A percentile compares a stretch with the other conserved stretches of the same genome.
Conservation (phyloP, 805 yeast species). For the Pichia cephalocereana region DNA sequence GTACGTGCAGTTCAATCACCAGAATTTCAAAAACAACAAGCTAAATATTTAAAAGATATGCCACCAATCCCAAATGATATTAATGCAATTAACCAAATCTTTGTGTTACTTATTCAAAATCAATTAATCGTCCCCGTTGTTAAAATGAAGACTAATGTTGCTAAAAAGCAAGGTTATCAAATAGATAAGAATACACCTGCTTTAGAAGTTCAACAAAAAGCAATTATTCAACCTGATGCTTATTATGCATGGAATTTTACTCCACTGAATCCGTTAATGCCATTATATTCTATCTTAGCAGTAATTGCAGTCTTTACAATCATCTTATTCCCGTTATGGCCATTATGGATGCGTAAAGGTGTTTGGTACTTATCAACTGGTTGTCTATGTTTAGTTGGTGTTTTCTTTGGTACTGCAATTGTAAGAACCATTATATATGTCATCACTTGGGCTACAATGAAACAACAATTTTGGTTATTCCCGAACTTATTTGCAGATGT, state of each 20-base stretch:
- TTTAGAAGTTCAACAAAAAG: slow-evolving; percentile 44
- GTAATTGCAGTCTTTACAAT: slow-evolving; percentile 54
- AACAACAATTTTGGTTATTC: slow-evolving; percentile 88
- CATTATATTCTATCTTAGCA: slow-evolving; percentile 54
- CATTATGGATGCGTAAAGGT: slow-evolving; percentile 74
- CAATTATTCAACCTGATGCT: slow-evolving; percentile 51
- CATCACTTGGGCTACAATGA: slow-evolving; percentile 45
- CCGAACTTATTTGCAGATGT: slow-evolving; percentile 95
- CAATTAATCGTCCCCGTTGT: slow-evolving; percentile 69
- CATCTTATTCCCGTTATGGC: slow-evolving; percentile 93
- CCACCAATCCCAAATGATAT: slow-evolving; percentile 29
- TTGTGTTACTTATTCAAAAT: slow-evolving; percentile 59
- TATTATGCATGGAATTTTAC: slow-evolving; percentile 82
- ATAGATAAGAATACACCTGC: slow-evolving; percentile 59
- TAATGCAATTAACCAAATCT: slow-evolving; percentile 50
- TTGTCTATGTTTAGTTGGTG: slow-evolving; percentile 60
- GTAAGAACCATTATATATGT: slow-evolving; percentile 64
- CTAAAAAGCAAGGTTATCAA: slow-evolving; percentile 50
- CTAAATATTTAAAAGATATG: slow-evolving; percentile 30
- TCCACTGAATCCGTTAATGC: slow-evolving; percentile 59
- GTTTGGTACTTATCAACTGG: slow-evolving; percentile 87
- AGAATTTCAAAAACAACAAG: slow-evolving; percentile 42
- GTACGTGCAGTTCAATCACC: slow-evolving; percentile 66
- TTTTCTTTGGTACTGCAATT: slow-evolving; percentile 71
- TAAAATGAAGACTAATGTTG: slow-evolving; percentile 62